phyloP scores from a whole-genome alignment of 2,329 filamentous ascomycete genomes.

The Raffaelea ambrosiae region DNA sequence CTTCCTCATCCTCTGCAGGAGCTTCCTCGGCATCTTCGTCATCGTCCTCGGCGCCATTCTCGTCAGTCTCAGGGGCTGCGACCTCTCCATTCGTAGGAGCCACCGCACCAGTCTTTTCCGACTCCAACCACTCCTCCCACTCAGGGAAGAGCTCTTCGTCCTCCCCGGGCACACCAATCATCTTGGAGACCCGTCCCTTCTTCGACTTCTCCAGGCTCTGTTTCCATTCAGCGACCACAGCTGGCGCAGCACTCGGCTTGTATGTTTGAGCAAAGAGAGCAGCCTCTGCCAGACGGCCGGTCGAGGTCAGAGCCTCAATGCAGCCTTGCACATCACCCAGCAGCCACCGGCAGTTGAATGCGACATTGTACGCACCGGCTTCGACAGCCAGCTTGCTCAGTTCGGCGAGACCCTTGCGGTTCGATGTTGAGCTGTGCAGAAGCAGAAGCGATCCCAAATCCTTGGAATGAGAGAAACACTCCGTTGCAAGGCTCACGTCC shows the following conservation, averaged over 20 bases:
- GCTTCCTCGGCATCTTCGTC: background rate
- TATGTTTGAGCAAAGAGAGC: constrained; percentile 93
- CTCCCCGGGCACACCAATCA: constrained; percentile 73
- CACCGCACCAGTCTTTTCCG: constrained; percentile 61
- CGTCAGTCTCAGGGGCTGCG: background rate
- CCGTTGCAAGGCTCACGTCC: constrained; percentile 80
- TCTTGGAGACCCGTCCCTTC: constrained; percentile 75
- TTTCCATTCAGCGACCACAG: constrained; percentile 73
- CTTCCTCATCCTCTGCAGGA: background rate
- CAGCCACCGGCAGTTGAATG: constrained; percentile 85
- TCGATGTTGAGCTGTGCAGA: constrained; percentile 77
- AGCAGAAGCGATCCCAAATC: constrained; percentile 85
- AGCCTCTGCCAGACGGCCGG: constrained; percentile 73
- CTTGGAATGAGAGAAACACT: constrained; percentile 87
- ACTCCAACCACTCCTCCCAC: constrained; percentile 81
- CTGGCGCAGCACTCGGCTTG: constrained; percentile 67
- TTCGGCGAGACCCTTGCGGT: constrained; percentile 62
- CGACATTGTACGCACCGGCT: constrained; percentile 79
- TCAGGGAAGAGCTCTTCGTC: constrained; percentile 90
- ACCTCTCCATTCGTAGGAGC: background rate
- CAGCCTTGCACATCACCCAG: constrained; percentile 75
- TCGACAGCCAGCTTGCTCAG: constrained; percentile 69
- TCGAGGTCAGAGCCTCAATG: constrained; percentile 69
- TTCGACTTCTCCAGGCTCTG: constrained; percentile 71
- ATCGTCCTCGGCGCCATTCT: background rate